Percentiles rank a stretch among this genome's conserved stretches.
These are phyloP conservation scores for Cyclotella baltica DNA, from an alignment of 108 stramenopile species.

Conservation along the genomic window DNA sequence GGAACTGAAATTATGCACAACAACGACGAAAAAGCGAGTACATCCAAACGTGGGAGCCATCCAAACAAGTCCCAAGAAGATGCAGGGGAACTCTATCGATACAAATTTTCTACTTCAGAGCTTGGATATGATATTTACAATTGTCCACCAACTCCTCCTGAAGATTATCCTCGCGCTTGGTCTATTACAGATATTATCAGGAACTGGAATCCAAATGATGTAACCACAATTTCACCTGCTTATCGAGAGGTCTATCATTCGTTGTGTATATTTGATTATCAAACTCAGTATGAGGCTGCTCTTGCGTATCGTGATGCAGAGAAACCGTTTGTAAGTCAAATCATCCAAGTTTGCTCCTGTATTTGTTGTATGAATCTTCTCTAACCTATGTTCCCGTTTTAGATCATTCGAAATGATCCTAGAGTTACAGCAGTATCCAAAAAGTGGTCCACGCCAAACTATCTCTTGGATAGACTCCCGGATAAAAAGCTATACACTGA, in stretches of 20 bases:
- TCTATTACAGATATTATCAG: constrained; percentile 58
- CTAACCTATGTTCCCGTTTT: neutral
- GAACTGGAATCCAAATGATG: constrained; percentile 75
- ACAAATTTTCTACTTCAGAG: constrained; percentile 26
- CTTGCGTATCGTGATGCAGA: constrained; percentile 70
- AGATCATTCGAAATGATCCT: constrained; percentile 83
- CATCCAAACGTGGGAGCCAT: neutral
- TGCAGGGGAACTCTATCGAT: constrained; percentile 21
- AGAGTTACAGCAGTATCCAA: constrained; percentile 65
- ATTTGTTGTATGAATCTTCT: neutral
- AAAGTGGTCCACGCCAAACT: constrained; percentile 66
- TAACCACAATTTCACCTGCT: constrained; percentile 43
- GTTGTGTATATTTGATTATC: constrained; percentile 77
- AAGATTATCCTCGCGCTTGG: constrained; percentile 70
- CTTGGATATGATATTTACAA: constrained; percentile 65
- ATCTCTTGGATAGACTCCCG: constrained; percentile 51
- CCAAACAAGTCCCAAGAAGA: neutral
- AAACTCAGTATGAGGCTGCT: constrained; percentile 52
- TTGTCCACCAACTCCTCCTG: constrained; percentile 62
- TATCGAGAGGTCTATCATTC: constrained; percentile 66
- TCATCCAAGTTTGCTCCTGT: neutral
- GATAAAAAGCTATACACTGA: constrained; percentile 65
- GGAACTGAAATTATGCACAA: neutral
- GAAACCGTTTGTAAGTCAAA: constrained; percentile 77
- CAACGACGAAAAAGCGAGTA: constrained; percentile 4